Percentiles rank a stretch among this genome's conserved stretches.
phyloP scores from a whole-genome alignment of 2,329 filamentous ascomycete genomes.

The Ophiostoma sp. region DNA sequence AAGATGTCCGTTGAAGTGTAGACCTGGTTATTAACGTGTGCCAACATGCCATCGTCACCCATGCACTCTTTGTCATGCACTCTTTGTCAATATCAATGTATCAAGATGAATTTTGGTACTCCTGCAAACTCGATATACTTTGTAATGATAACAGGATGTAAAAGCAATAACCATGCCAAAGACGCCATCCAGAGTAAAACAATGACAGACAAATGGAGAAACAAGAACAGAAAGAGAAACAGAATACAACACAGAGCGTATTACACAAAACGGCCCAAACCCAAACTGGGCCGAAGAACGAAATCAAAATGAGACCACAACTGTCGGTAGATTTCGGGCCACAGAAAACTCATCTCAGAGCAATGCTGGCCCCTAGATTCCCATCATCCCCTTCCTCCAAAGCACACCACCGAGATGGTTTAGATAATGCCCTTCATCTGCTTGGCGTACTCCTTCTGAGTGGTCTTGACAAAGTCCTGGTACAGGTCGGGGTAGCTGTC shows the following conservation, averaged over 20 bases:
- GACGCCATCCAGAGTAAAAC: slow-evolving; percentile 24
- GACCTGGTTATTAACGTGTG: too few relatives aligned
- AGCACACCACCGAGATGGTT: neutral
- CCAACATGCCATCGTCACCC: neutral
- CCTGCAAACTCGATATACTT: slow-evolving; percentile 24
- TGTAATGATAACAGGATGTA: slow-evolving; percentile 14
- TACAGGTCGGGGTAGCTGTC: slow-evolving; percentile 63
- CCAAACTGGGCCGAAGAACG: slow-evolving; percentile 3
- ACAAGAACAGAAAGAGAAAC: neutral
- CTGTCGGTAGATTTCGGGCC: neutral
- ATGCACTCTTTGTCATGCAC: neutral
- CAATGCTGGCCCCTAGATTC: neutral
- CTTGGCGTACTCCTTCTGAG: slow-evolving; percentile 64
- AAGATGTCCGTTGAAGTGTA: neutral
- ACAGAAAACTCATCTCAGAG: neutral
- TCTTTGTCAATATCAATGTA: neutral
- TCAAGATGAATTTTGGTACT: slow-evolving; percentile 19
- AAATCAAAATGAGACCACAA: neutral
- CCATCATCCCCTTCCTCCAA: neutral
- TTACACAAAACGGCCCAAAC: slow-evolving; percentile 5
- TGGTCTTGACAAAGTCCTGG: slow-evolving; percentile 64
- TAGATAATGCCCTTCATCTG: slow-evolving; percentile 45
- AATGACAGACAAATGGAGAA: neutral
- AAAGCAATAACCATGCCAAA: slow-evolving; percentile 15
- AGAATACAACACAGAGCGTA: neutral